These are phyloP conservation scores for Elsinoe australis DNA, from an alignment of 2,329 filamentous ascomycete genomes.

Conservation along the genomic window DNA sequence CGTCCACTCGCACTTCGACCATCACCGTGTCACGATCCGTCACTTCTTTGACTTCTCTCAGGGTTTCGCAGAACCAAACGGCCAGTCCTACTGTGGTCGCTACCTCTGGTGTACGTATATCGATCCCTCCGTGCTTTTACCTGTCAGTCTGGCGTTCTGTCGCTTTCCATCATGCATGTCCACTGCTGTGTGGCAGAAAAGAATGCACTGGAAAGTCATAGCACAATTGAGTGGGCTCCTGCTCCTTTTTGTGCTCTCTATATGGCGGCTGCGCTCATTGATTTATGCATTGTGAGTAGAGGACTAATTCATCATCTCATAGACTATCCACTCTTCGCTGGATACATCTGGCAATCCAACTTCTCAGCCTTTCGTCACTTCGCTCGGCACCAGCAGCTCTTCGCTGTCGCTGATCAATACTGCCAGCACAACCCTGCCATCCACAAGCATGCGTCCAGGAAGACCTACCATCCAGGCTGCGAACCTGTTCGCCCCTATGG, in stretches of 20 bases:
- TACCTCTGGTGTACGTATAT: constrained; percentile 14
- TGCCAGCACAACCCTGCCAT: constrained; percentile 24
- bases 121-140: not conserved
- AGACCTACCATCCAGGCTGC: constrained; percentile 18
- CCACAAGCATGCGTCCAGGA: constrained; percentile 19
- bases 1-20: constrained; percentile 25
- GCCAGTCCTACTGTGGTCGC: constrained; percentile 8
- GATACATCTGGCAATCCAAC: constrained; percentile 25
- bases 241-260: not conserved
- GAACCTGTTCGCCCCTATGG: constrained; percentile 38
- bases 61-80: constrained; percentile 2
- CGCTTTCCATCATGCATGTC: not conserved
- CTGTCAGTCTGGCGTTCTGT: not conserved
- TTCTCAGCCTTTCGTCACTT: constrained; percentile 27
- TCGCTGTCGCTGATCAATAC: constrained; percentile 28
- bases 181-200: not conserved
- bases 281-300: constrained; percentile 3
- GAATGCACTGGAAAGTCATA: no score
- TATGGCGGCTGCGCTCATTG: not conserved
- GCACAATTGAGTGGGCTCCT: not conserved
- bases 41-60: constrained; percentile 1
- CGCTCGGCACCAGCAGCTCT: constrained; percentile 22
- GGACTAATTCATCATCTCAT: not conserved
- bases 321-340: constrained; percentile 18
- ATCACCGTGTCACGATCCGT: constrained; percentile 17